Base-by-base conservation (phyloP, 352 stramenopile species). In the Phytopythium kandeliae region DNA sequence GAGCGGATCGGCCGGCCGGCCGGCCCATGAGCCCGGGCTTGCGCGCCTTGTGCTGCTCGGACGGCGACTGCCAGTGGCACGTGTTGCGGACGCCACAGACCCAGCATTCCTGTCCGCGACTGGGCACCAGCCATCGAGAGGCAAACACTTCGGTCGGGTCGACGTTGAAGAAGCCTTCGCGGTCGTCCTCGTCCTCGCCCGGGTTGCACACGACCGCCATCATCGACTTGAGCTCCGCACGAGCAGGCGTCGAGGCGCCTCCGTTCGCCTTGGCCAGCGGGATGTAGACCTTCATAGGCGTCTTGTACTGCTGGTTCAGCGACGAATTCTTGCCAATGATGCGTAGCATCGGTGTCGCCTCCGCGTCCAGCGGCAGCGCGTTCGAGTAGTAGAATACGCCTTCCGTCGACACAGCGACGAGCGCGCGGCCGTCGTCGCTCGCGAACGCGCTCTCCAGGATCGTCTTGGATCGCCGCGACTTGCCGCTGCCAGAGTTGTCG, bases 311-410 rank as follows among this genome's bases (percentile, higher is more conserved):
- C 17, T 67, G 51, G 37, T 90, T 84, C 43, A 77, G 54, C 26
- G 78, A 90, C 7, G 78, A 65, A 50, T 85, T 88, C 28, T 75
- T 73, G 26, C 79, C 79, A 33, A 88, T 86, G 57, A 90, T 85
- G 5, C 65, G 62, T 31, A 90, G 50, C 15, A 49, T 51, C n/a
- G 55, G 48, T 9, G 46, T 42, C 4, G 57, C 42, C 11, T 45
- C 52, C 12, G 54, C 47, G 4, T 71, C 63, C 40, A 33, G 58
- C 16, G 63, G 59, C 31, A 76, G 37, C 9, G 63, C 52, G 25
- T 78, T 84, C 12, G 80, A 73, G 57, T 88, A 89, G 55, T 91
- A 91, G 47, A 91, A 85, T 33, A 86, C 79, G 7, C 78, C 78
- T 10, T 91, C 80, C 0, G 66, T 71, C 16, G 75, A 88, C 26